These are phyloP conservation scores for Bruguiera hainesii DNA, from an alignment of 441 rosid species.

Conservation along the genomic window DNA sequence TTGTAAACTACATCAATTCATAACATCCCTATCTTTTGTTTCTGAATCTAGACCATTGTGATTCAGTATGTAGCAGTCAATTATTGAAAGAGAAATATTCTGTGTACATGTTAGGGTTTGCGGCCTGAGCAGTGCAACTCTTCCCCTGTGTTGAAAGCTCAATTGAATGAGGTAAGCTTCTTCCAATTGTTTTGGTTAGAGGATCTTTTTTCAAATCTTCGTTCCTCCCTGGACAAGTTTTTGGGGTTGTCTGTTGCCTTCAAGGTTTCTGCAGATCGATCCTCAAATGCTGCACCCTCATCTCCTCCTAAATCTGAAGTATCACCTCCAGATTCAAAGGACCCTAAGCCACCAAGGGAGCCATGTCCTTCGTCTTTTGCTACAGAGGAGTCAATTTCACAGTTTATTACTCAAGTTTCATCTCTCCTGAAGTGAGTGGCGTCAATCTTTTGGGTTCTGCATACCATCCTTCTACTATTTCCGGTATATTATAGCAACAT, in stretches of 20 bases:
- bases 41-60: no score
- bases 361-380: slow-evolving; percentile 43
- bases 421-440: slow-evolving; percentile 70
- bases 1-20: no score
- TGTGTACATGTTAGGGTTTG: slow-evolving; percentile 25
- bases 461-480: background rate
- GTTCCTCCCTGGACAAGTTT: slow-evolving; percentile 44
- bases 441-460: slow-evolving; percentile 3
- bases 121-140: slow-evolving; percentile 39
- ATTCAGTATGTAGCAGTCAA: no score
- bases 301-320: slow-evolving; percentile 34
- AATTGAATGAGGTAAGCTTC: slow-evolving; percentile 61
- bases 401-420: slow-evolving; percentile 69
- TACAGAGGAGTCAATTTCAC: slow-evolving; percentile 62
- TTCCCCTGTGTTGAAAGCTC: slow-evolving; percentile 52
- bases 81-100: no score
- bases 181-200: slow-evolving; percentile 33
- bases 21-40: no score
- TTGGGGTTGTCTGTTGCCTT: slow-evolving; percentile 42
- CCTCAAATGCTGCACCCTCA: slow-evolving; percentile 47
- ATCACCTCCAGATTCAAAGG: slow-evolving; percentile 38
- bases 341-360: slow-evolving; percentile 30
- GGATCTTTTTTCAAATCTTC: slow-evolving; percentile 28
- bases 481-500: slow-evolving; percentile 5
- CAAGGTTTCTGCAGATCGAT: slow-evolving; percentile 58